These are phyloP conservation scores for Maudiozyma serrabonitensis DNA, from an alignment of 805 yeast species.

Conservation along the genomic window DNA sequence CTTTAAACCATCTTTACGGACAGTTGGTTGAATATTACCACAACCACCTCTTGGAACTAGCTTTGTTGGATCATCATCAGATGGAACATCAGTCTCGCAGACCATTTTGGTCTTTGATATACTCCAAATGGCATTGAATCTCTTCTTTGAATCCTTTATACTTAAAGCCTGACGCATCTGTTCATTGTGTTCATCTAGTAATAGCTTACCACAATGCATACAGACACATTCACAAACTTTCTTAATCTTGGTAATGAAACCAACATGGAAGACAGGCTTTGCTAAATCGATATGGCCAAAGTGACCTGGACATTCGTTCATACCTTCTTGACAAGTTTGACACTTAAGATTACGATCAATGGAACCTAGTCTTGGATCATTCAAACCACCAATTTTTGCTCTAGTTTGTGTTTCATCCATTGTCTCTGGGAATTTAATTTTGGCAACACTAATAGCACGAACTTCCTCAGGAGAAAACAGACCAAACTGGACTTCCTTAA, in stretches of 20 bases:
- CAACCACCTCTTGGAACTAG: conserved; percentile 84
- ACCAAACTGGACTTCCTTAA: conserved; percentile 98
- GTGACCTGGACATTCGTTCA: conserved; percentile 99
- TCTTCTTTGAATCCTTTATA: conserved; percentile 87
- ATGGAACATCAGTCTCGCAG: conserved; percentile 79
- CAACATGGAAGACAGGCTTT: conserved; percentile 96
- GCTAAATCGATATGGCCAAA: conserved; percentile 98
- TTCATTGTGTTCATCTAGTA: conserved; percentile 64
- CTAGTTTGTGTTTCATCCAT: conserved; percentile 95
- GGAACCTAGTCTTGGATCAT: conserved; percentile 94
- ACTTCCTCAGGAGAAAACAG: conserved; percentile 94
- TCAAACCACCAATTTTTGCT: conserved; percentile 93
- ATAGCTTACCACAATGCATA: conserved; percentile 95
- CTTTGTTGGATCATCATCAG: conserved; percentile 50
- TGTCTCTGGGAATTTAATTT: conserved; percentile 97
- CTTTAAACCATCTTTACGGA: conserved; percentile 91
- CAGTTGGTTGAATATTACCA: conserved; percentile 92
- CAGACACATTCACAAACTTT: conserved; percentile 94
- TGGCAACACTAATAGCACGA: conserved; percentile 95
- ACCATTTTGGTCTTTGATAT: conserved; percentile 85
- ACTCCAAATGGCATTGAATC: conserved; percentile 96
- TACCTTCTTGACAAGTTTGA: conserved; percentile 98
- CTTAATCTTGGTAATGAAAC: conserved; percentile 86
- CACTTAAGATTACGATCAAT: conserved; percentile 96
- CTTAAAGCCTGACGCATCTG: conserved; percentile 78